Percentiles rank a stretch among this genome's conserved stretches.
These are phyloP conservation scores for Globisporangium abappressorium DNA, from an alignment of 352 stramenopile species.

Conservation along the genomic window DNA sequence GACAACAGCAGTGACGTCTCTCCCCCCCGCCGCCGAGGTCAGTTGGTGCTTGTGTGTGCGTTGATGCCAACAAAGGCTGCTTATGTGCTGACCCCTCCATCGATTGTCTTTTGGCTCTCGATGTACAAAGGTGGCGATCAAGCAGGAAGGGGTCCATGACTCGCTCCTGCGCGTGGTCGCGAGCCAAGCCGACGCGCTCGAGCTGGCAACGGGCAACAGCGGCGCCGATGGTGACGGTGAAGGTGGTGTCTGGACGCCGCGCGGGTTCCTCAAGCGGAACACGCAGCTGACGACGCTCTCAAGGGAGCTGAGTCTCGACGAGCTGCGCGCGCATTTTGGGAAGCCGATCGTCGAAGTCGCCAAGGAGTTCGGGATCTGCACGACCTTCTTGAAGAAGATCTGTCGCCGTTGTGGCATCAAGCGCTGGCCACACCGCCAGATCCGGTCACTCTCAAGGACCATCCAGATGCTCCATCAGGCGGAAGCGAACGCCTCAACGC, in stretches of 20 bases:
- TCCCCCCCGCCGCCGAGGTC: constrained; percentile 6
- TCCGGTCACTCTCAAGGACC: constrained; percentile 67
- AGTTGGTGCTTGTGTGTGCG: constrained; percentile 6
- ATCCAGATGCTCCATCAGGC: constrained; percentile 76
- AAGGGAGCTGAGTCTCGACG: constrained; percentile 51
- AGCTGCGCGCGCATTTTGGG: constrained; percentile 61
- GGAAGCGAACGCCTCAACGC: constrained; percentile 35
- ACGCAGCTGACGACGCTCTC: constrained; percentile 46
- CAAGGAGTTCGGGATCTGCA: constrained; percentile 69
- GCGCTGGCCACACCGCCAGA: constrained; percentile 81
- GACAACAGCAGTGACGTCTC: neutral
- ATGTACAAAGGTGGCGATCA: constrained; percentile 3
- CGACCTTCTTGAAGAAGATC: constrained; percentile 87
- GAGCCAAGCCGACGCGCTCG: constrained; percentile 19
- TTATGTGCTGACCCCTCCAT: constrained; percentile 3
- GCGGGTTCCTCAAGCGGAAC: constrained; percentile 30
- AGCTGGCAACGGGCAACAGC: constrained; percentile 6
- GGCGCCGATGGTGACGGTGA: constrained; percentile 9
- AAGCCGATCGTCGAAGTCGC: constrained; percentile 66
- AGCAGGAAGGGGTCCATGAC: constrained; percentile 24
- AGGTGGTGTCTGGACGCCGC: constrained; percentile 1
- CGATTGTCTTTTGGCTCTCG: constrained; percentile 6
- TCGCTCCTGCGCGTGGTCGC: constrained; percentile 43
- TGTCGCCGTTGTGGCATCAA: constrained; percentile 79
- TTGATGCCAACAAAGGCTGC: neutral